A percentile compares a stretch with the other conserved stretches of the same genome.
Evolutionary conservation across 495 filamentous ascomycete genomes (phyloP).

Genomic region (Paragyromitra xinjiangensis): DNA sequence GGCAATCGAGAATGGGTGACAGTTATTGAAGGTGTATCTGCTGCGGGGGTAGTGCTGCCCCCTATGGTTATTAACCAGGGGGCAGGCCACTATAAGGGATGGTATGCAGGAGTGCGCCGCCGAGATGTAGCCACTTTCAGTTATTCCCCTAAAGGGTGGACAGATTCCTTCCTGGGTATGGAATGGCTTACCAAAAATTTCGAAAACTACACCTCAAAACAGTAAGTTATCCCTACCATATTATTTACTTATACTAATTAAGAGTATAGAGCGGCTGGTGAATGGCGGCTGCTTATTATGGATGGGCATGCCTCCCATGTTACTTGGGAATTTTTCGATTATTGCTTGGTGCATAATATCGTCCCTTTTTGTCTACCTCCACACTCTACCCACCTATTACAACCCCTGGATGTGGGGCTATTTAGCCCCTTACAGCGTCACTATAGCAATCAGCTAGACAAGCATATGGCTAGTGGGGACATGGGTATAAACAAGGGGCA

Average conservation of each 20-base stretch:
- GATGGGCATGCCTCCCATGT: conserved; percentile 40
- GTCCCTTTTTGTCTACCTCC: conserved; percentile 34
- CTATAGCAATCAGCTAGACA: conserved; percentile 38
- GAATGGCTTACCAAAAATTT: conserved; percentile 21
- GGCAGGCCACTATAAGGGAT: conserved; percentile 20
- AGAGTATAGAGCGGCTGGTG: neutral
- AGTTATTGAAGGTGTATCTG: too few relatives aligned
- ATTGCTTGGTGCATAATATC: conserved; percentile 32
- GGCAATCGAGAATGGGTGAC: too few relatives aligned
- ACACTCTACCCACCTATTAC: conserved; percentile 35
- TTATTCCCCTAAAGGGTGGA: conserved; percentile 22
- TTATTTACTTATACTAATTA: neutral
- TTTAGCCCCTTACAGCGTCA: conserved; percentile 9
- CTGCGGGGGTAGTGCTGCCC: too few relatives aligned
- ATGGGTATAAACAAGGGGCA: conserved; percentile 19
- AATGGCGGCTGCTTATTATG: conserved; percentile 22
- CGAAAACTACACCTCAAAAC: neutral
- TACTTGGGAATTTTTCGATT: conserved; percentile 37
- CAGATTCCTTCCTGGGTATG: conserved; percentile 22
- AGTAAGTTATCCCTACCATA: neutral
- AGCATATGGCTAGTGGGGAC: conserved; percentile 19
- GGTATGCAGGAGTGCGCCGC: neutral
- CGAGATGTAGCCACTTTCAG: conserved; percentile 7
- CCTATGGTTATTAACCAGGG: conserved; percentile 38
- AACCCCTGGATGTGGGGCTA: conserved; percentile 34